A percentile compares a stretch with the other conserved stretches of the same genome.
Evolutionary conservation across 1,139 yeast species (phyloP).

Genomic region (Suhomyces bokatorum): DNA sequence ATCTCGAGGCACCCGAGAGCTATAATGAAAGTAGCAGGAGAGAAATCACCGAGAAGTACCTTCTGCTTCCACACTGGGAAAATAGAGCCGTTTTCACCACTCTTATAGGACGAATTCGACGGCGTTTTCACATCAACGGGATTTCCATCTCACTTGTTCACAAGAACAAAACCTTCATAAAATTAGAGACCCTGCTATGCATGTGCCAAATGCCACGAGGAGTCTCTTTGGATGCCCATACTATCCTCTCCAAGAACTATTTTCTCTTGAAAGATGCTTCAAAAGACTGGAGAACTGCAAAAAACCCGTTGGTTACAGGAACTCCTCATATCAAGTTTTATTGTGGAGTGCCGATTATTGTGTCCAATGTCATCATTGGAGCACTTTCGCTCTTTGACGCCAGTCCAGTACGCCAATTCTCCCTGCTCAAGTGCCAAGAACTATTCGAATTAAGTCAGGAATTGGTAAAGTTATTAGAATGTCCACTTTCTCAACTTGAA

Average conservation of each 20-base stretch:
- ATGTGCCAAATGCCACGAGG: conserved; percentile 52
- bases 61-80: conserved; percentile 53
- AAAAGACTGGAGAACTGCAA: conserved; percentile 64
- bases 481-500: conserved; percentile 23
- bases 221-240: conserved; percentile 65
- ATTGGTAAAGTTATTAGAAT: conserved; percentile 44
- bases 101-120: conserved; percentile 35
- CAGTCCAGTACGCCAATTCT: conserved; percentile 39
- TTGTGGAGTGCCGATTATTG: conserved; percentile 58
- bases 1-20: conserved; percentile 61
- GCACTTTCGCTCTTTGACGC: conserved; percentile 62
- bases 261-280: conserved; percentile 60
- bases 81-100: conserved; percentile 40
- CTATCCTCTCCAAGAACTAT: conserved; percentile 56
- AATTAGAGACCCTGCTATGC: conserved; percentile 48
- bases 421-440: conserved; percentile 31
- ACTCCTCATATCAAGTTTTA: conserved; percentile 60
- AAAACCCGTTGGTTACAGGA: conserved; percentile 63
- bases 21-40: conserved; percentile 46
- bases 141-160: conserved; percentile 61
- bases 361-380: conserved; percentile 51
- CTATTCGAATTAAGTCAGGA: conserved; percentile 43
- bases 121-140: conserved; percentile 47
- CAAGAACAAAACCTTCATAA: conserved; percentile 46
- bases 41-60: conserved; percentile 44